These are phyloP conservation scores for Fagus sylvatica DNA, from an alignment of 306 rosid species.

Conservation along the genomic window DNA sequence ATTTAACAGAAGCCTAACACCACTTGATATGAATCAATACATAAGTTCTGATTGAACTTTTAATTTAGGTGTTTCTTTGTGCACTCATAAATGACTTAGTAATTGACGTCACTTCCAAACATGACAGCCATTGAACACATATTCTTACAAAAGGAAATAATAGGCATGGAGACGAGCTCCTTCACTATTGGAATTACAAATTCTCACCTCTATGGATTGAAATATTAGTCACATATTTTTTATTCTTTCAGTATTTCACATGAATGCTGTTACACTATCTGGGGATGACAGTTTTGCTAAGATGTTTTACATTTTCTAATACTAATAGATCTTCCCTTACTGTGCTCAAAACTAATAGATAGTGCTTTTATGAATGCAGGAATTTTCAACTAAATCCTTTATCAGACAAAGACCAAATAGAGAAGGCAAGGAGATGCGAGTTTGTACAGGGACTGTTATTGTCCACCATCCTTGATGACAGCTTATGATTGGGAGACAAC, in stretches of 20 bases:
- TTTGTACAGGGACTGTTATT: conserved; percentile 59
- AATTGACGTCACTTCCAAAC: too few relatives aligned
- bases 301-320: neutral
- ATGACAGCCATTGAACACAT: too few relatives aligned
- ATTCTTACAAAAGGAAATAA: too few relatives aligned
- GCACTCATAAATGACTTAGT: neutral
- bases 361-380: conserved; percentile 37
- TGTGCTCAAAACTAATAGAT: conserved; percentile 10
- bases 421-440: conserved; percentile 51
- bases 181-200: too few relatives aligned
- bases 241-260: neutral
- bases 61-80: neutral
- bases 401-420: conserved; percentile 55
- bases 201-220: neutral
- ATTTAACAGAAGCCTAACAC: neutral
- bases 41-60: neutral
- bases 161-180: too few relatives aligned
- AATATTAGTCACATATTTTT: neutral
- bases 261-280: neutral
- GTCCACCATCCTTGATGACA: conserved; percentile 53
- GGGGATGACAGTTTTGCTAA: neutral
- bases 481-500: conserved; percentile 37
- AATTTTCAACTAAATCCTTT: conserved; percentile 33
- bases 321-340: neutral
- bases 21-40: neutral